Base-by-base conservation (phyloP, 139 green algal species). In the Chlorella vulgaris region DNA sequence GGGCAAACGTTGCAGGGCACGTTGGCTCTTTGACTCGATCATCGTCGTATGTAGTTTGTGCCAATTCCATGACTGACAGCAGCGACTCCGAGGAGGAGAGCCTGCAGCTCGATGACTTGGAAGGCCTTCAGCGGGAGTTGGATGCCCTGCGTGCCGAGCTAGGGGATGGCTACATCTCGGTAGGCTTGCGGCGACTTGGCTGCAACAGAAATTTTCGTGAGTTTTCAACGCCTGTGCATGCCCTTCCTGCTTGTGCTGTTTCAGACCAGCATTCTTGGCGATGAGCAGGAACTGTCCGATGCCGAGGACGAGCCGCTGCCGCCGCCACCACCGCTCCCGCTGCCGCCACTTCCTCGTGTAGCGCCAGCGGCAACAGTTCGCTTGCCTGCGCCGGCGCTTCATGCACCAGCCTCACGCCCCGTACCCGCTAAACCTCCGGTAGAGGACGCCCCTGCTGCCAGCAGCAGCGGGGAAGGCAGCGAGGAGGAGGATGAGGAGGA, bases 1-100 rank as follows among this genome's bases (percentile, higher is more conserved):
- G n/a, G n/a, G n/a, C n/a, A n/a, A n/a, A n/a, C n/a, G n/a, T n/a
- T n/a, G n/a, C n/a, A n/a, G n/a, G n/a, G n/a, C n/a, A n/a, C n/a
- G n/a, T n/a, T n/a, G n/a, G n/a, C n/a, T n/a, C n/a, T n/a, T n/a
- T n/a, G n/a, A n/a, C n/a, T n/a, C n/a, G n/a, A n/a, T n/a, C n/a
- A n/a, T n/a, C n/a, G n/a, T n/a, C n/a, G n/a, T n/a, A n/a, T n/a
- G n/a, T n/a, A n/a, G n/a, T n/a, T n/a, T n/a, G n/a, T n/a, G n/a
- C n/a, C n/a, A n/a, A n/a, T n/a, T 3, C 65, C 35, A 71, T 71
- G 65, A 8, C 65, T 33, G 65, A 71, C 65, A 47, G 65, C 33
- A 31, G 65, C 24, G 89, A 74, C 28, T 94, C 85, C 21, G 74
- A 60, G 50, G 35, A 38, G 40, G 69, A 62, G n/a, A n/a, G n/a